Conservation (phyloP, 2,329 filamentous ascomycete genomes). For the Neurospora sp. region DNA sequence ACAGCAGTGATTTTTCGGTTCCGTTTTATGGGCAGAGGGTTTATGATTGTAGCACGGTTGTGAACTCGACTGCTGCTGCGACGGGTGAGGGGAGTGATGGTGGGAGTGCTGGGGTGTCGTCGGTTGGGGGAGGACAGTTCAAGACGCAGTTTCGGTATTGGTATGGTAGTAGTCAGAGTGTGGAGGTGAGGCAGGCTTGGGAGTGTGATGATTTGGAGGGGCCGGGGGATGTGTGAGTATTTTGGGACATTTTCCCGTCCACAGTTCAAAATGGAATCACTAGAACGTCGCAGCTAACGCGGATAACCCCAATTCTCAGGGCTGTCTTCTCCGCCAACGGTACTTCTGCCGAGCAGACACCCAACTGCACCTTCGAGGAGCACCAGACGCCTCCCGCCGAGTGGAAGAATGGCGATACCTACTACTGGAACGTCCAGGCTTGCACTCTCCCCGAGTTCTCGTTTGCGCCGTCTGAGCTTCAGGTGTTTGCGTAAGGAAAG, state of each 20-base stretch:
- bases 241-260: no score
- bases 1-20: neutral
- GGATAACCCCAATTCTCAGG: neutral
- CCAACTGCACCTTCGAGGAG: neutral
- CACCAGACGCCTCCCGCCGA: neutral
- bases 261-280: neutral
- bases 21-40: neutral
- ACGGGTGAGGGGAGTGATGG: neutral
- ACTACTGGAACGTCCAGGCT: neutral
- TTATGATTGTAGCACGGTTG: neutral
- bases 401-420: neutral
- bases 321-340: neutral
- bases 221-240: neutral
- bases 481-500: neutral
- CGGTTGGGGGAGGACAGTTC: neutral
- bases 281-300: neutral
- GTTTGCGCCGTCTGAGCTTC: neutral
- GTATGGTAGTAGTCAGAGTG: neutral
- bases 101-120: neutral
- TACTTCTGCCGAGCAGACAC: neutral
- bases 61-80: neutral
- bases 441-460: neutral
- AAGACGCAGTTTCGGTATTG: neutral
- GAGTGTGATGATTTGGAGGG: neutral
- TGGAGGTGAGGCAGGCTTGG: neutral